Percentiles rank a stretch among this genome's conserved stretches.
Evolutionary conservation across 2,329 filamentous ascomycete species (phyloP).

Genomic region (Aspergillus luchuensis): DNA sequence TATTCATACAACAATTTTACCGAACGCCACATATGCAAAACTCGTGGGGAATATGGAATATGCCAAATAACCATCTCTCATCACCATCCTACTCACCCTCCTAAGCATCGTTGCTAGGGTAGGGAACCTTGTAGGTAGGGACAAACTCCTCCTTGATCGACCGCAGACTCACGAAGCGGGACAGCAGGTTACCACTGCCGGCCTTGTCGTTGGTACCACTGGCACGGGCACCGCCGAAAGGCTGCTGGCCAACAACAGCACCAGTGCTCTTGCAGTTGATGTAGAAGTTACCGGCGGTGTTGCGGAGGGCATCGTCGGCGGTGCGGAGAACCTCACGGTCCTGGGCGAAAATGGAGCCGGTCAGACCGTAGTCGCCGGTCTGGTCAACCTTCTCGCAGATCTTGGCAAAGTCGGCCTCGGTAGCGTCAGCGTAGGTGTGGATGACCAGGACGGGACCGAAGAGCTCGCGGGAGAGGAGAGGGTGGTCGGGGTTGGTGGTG

Average conservation of each 20-base stretch:
- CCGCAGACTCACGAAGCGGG: constrained; percentile 66
- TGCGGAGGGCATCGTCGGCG: constrained; percentile 40
- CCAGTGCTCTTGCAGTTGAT: constrained; percentile 59
- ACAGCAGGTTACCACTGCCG: constrained; percentile 64
- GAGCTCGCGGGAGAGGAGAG: constrained; percentile 74
- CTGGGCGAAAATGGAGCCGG: constrained; percentile 46
- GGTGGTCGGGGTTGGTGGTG: constrained; percentile 72
- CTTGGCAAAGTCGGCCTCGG: constrained; percentile 58
- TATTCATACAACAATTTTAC: background rate
- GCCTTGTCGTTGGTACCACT: constrained; percentile 75
- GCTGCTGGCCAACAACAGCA: constrained; percentile 72
- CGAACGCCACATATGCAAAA: background rate
- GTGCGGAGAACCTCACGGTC: constrained; percentile 39
- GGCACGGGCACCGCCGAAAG: constrained; percentile 69
- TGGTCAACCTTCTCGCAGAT: constrained; percentile 56
- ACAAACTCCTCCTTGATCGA: constrained; percentile 76
- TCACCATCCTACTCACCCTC: background rate
- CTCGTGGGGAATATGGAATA: background rate
- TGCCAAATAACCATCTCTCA: background rate
- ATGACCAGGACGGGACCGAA: constrained; percentile 77
- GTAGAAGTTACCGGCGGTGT: constrained; percentile 46
- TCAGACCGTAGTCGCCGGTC: constrained; percentile 46
- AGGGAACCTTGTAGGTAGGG: constrained; percentile 63
- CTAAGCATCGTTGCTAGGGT: constrained; percentile 65
- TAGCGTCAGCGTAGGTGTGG: constrained; percentile 75